Base-by-base conservation (phyloP, 179 eudicot species). In the Spergularia azorica region DNA sequence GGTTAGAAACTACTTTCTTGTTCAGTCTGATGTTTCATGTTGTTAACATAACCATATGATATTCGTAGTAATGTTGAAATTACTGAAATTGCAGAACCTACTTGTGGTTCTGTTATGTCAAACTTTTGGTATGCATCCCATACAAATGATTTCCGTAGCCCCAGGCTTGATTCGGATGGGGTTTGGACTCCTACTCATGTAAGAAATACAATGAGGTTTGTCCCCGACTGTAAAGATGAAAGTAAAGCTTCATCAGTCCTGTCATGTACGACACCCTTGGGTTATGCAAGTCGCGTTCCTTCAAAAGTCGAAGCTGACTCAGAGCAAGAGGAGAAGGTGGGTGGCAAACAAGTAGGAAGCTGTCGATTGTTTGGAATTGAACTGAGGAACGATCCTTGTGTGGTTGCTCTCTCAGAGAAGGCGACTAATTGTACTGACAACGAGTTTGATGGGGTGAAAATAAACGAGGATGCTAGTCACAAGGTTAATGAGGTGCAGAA, bases 281-380 rank as follows among this genome's bases (percentile, higher is more conserved):
- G 73, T 7, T 76, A 67, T 72, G 32, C 80, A 3, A 66, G 81
- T 77, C 72, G 68, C 58, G 71, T 69, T 21, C 82, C 86, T 17
- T 70, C 84, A 67, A 83, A 70, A 72, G 76, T 75, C 9, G 64
- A 79, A 54, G 69, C 55, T 69, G 76, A 78, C 4, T 43, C 70
- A 7, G 81, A 80, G 52, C 89, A 79, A 78, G 72, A 57, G 55
- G 86, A 82, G 38, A 65, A 64, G 76, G 66, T 15, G 87, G 79
- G 65, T 6, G 32, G 36, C 51, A 92, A 74, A 76, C 32, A 75
- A 69, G 51, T 70, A 26, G 93, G 89, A 56, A 80, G 87, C 63
- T 89, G 92, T 74, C 83, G 95, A 50, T 74, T 94, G 81, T 94
- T 94, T 85, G 98, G 98, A 18, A 76, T 94, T 74, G 97, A 94